Evolutionary conservation across 352 stramenopile genomes (phyloP).

Genomic region (Globisporangium camurandrum): DNA sequence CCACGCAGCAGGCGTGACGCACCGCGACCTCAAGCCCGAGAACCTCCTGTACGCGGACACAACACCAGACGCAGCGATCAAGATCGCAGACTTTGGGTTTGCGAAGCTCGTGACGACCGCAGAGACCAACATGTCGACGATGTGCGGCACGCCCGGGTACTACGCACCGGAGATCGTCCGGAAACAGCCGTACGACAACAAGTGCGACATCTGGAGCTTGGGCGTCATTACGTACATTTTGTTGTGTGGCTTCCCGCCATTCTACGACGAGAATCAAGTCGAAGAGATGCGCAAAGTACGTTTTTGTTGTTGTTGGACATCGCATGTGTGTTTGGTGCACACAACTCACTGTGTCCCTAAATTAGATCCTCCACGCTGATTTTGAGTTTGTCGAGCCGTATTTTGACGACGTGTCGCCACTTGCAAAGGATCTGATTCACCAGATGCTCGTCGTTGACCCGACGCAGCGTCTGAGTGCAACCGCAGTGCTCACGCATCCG

Average conservation of each 20-base stretch:
- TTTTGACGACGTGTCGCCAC: constrained; percentile 85
- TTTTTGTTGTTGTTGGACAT: not conserved
- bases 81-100: constrained; percentile 91
- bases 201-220: constrained; percentile 95
- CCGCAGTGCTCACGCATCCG: constrained; percentile 50
- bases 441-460: constrained; percentile 90
- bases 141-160: constrained; percentile 93
- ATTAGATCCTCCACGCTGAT: constrained; percentile 66
- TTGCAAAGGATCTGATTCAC: constrained; percentile 91
- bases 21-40: constrained; percentile 96
- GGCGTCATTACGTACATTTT: constrained; percentile 90
- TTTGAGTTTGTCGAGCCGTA: constrained; percentile 91
- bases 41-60: constrained; percentile 90
- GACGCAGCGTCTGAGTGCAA: constrained; percentile 61
- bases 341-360: not conserved
- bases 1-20: constrained; percentile 84
- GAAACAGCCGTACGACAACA: constrained; percentile 91
- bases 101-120: constrained; percentile 70
- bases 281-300: constrained; percentile 73
- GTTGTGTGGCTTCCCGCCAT: constrained; percentile 94
- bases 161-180: constrained; percentile 95
- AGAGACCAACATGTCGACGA: constrained; percentile 81
- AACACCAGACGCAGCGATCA: constrained; percentile 86
- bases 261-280: constrained; percentile 92
- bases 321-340: not conserved